These are phyloP conservation scores for Heracleum sosnowskyi DNA, from an alignment of 129 eudicot species.

Conservation along the genomic window DNA sequence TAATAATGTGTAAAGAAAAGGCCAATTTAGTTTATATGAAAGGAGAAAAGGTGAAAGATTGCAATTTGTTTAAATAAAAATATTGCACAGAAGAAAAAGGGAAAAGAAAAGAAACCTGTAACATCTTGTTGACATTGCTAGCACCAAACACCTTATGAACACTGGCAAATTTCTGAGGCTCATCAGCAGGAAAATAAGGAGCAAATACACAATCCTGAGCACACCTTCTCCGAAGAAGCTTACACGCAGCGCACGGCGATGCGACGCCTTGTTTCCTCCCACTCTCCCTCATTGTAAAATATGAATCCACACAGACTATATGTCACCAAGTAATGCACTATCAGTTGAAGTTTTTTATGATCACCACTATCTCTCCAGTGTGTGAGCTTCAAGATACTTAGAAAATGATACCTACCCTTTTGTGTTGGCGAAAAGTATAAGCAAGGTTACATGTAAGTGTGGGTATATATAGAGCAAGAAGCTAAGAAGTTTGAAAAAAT, in stretches of 20 bases:
- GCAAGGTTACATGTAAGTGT: conserved; percentile 15
- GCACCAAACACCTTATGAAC: conserved; percentile 95
- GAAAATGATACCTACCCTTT: background rate
- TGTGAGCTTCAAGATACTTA: no score
- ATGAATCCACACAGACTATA: background rate
- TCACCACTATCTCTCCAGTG: background rate
- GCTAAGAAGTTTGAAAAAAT: background rate
- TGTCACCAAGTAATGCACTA: background rate
- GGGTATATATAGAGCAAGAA: background rate
- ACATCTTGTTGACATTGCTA: conserved; percentile 94
- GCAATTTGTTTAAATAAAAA: background rate
- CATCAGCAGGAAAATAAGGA: conserved; percentile 78
- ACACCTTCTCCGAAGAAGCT: conserved; percentile 68
- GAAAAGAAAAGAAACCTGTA: conserved; percentile 40
- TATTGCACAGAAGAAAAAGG: background rate
- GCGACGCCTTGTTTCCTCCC: conserved; percentile 74
- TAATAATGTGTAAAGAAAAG: background rate
- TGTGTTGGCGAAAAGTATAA: background rate
- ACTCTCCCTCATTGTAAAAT: conserved; percentile 43
- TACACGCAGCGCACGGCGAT: conserved; percentile 83
- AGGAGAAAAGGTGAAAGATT: background rate
- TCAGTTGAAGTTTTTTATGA: background rate
- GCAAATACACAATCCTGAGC: conserved; percentile 75
- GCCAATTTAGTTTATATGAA: background rate
- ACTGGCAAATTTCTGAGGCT: conserved; percentile 78